Conservation (phyloP, 768 basidiomycete species). For the Dendrothele bispora region DNA sequence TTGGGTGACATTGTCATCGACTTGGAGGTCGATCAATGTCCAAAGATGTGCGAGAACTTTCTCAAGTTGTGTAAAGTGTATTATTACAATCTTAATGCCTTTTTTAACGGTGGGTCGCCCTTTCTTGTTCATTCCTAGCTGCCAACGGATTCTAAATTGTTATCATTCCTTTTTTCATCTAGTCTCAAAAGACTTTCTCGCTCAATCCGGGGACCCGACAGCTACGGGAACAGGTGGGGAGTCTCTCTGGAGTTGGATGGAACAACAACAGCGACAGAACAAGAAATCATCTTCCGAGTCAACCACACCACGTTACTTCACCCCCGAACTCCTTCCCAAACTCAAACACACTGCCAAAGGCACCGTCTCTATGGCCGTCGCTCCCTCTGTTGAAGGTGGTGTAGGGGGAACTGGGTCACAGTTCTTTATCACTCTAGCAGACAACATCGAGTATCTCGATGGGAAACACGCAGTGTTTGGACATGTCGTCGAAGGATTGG, state of each 20-base stretch:
- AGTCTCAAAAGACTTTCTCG: constrained; percentile 98
- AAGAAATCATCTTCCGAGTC: neutral
- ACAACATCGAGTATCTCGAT: constrained; percentile 93
- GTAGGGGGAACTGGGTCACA: constrained; percentile 88
- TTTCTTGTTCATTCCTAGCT: constrained; percentile 2
- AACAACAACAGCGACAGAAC: constrained; percentile 38
- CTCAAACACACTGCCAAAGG: constrained; percentile 85
- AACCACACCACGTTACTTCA: constrained; percentile 72
- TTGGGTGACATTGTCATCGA: constrained; percentile 97
- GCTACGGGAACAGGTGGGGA: constrained; percentile 94
- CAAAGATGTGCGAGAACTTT: constrained; percentile 92
- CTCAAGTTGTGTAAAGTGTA: constrained; percentile 97
- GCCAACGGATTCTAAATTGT: neutral
- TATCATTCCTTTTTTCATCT: neutral
- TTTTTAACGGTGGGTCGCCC: constrained; percentile 85
- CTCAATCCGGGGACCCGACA: constrained; percentile 94
- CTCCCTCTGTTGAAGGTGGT: constrained; percentile 69
- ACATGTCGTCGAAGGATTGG: constrained; percentile 90
- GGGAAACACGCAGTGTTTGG: constrained; percentile 94
- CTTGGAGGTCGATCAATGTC: constrained; percentile 87
- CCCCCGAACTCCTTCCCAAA: constrained; percentile 77
- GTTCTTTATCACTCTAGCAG: constrained; percentile 92
- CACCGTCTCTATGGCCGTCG: constrained; percentile 97
- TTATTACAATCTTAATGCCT: constrained; percentile 95
- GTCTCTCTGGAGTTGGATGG: constrained; percentile 79